These are phyloP conservation scores for Myxozyma neotropica DNA, from an alignment of 805 yeast genomes.

Conservation along the genomic window DNA sequence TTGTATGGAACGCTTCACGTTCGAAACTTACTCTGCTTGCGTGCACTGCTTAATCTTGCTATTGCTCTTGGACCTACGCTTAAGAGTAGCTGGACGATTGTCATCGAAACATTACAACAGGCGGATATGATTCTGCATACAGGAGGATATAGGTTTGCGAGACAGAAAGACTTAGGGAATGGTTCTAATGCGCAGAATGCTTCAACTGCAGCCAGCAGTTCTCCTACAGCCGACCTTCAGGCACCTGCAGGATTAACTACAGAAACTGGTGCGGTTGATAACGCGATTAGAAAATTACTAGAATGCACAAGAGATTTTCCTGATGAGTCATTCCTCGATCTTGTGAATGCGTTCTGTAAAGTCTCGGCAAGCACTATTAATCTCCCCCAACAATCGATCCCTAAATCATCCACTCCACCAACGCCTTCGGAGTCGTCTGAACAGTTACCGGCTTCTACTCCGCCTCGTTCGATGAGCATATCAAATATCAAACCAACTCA, in stretches of 20 bases:
- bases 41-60: slow-evolving; percentile 78
- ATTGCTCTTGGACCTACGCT: slow-evolving; percentile 79
- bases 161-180: background rate
- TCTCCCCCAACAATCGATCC: background rate
- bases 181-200: background rate
- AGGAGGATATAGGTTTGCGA: slow-evolving; percentile 16
- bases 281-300: slow-evolving; percentile 59
- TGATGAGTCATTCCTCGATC: slow-evolving; percentile 50
- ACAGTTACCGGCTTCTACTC: background rate
- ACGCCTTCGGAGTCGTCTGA: background rate
- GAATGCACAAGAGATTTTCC: slow-evolving; percentile 65
- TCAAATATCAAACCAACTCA: background rate
- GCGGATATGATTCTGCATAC: slow-evolving; percentile 36
- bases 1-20: slow-evolving; percentile 49
- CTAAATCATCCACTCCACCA: background rate
- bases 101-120: slow-evolving; percentile 55
- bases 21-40: slow-evolving; percentile 71
- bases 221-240: background rate
- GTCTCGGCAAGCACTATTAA: slow-evolving; percentile 38
- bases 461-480: background rate
- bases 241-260: slow-evolving; percentile 10
- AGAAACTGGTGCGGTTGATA: slow-evolving; percentile 48
- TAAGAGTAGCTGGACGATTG: slow-evolving; percentile 63
- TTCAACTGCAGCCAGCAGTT: too few species aligned
- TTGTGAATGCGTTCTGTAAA: slow-evolving; percentile 52